Conservation (phyloP, 805 yeast species). For the Saccharomyces jurei region DNA sequence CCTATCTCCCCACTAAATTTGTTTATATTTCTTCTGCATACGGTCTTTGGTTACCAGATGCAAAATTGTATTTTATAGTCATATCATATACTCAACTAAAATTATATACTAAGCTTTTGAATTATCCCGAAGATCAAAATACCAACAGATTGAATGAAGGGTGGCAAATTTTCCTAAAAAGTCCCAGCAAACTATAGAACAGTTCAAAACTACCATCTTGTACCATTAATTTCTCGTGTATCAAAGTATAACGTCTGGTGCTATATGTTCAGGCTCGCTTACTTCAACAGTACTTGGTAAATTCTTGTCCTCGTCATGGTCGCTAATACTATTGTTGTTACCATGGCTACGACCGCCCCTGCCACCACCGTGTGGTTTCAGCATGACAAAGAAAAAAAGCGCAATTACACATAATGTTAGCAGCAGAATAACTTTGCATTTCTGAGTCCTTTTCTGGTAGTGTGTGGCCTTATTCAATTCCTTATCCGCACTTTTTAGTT, state of each 20-base stretch:
- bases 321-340: neutral
- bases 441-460: conserved; percentile 83
- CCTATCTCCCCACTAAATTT: neutral
- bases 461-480: conserved; percentile 68
- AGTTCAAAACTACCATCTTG: neutral
- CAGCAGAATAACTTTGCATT: conserved; percentile 78
- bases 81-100: conserved; percentile 1
- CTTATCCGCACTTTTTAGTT: conserved; percentile 67
- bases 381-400: conserved; percentile 57
- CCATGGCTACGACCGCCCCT: neutral
- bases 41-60: neutral
- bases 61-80: neutral
- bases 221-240: neutral
- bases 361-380: conserved; percentile 44
- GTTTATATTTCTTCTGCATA: neutral
- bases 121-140: neutral
- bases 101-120: neutral
- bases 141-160: neutral
- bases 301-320: neutral
- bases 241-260: neutral
- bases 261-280: neutral
- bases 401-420: conserved; percentile 64
- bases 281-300: neutral
- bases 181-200: neutral
- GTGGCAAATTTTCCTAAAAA: neutral